A percentile compares a stretch with the other conserved stretches of the same genome.
These are phyloP conservation scores for Ustilago cynodontis DNA, from an alignment of 1,284 basidiomycete genomes.

Conservation along the genomic window DNA sequence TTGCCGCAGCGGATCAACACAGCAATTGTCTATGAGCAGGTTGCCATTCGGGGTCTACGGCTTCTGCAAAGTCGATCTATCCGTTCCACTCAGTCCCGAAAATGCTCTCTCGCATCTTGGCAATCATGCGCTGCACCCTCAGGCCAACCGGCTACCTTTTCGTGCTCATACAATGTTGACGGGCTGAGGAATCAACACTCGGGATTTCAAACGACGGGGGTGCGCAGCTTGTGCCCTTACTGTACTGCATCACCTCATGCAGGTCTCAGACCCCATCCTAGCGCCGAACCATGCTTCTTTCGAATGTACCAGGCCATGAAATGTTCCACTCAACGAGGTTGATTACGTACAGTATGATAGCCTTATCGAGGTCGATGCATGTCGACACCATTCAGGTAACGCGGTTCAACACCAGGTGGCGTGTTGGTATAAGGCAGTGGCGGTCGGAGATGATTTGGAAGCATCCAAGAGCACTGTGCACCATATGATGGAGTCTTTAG, in stretches of 20 bases:
- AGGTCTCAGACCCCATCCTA: neutral
- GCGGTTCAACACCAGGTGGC: neutral
- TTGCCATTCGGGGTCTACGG: neutral
- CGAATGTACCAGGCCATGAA: neutral
- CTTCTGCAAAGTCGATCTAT: neutral
- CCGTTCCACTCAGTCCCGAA: no score
- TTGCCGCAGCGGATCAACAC: neutral
- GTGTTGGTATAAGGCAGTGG: neutral
- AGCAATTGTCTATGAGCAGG: neutral
- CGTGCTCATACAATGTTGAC: neutral
- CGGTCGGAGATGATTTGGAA: neutral
- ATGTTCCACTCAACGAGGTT: neutral
- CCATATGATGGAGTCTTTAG: neutral
- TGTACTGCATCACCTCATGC: neutral
- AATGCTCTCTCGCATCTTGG: neutral
- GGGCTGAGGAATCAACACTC: neutral
- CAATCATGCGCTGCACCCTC: constrained; percentile 1
- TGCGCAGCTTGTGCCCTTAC: neutral
- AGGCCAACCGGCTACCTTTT: neutral
- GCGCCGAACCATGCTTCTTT: neutral
- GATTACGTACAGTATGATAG: neutral
- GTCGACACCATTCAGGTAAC: neutral
- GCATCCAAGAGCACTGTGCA: neutral
- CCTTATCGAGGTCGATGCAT: constrained; percentile 1
- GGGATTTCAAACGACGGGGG: neutral